Base-by-base conservation (phyloP, 306 rosid species). In the Pyrus bretschneideri region DNA sequence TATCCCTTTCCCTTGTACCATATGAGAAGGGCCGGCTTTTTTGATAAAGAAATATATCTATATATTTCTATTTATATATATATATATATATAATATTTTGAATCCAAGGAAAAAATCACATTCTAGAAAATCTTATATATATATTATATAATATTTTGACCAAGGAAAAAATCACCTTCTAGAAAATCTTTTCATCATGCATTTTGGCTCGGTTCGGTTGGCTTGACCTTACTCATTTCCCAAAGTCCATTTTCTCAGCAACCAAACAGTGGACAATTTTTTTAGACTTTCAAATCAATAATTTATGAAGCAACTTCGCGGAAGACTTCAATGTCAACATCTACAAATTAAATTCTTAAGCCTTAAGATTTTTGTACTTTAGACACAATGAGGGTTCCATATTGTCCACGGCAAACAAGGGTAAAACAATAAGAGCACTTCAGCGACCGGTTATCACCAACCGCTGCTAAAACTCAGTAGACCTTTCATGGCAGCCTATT, bases 161-260 rank as follows among this genome's bases (percentile, higher is more conserved):
- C 21, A 75, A 29, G 74, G 57, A 75, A 68, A 31, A 33, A 71
- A 78, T 33, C 44, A 71, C 42, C 19, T 63, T 76, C 60, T 10
- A 71, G 60, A 62, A 44, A 13, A 30, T 63, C 21, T 10, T 17
- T 4, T 38, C 70, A 66, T 66, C 29, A n/a, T 31, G 66, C 66
- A 27, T 11, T 6, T 60, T 35, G 27, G 21, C 71, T 23, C 6
- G 59, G 55, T 45, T 74, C 4, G 58, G 55, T 58, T 74, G 65
- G 25, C 75, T 46, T 22, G 22, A 61, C 67, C 27, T 59, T 13
- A 12, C 77, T 49, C 55, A 3, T 14, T 49, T 49, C 55, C 55
- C 17, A 15, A 29, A 35, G 10, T 42, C 29, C n/a, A 29, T 29
- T 66, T 55, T 65, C 73, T 31, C 52, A n/a, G 73, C 59, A 68